These are phyloP conservation scores for Physocladia obscura DNA, from an alignment of 192 early-diverging fungal species.

Conservation along the genomic window DNA sequence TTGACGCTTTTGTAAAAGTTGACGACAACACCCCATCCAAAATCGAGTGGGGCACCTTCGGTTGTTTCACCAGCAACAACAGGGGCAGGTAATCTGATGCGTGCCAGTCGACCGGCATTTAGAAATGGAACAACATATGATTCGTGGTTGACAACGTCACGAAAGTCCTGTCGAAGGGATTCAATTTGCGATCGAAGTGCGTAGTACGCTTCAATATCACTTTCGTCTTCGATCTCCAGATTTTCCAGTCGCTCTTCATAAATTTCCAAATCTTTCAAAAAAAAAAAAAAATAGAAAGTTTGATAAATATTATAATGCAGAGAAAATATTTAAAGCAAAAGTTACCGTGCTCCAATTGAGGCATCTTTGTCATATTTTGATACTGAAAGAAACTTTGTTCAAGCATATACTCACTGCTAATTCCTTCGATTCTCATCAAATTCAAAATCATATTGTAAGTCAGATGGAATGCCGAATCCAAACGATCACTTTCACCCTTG, in stretches of 20 bases:
- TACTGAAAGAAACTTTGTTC: slow-evolving; percentile 90
- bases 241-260: slow-evolving; percentile 54
- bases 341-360: slow-evolving; percentile 65
- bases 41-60: slow-evolving; percentile 52
- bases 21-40: slow-evolving; percentile 91
- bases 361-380: slow-evolving; percentile 82
- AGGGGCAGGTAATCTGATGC: slow-evolving; percentile 33
- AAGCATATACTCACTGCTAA: slow-evolving; percentile 90
- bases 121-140: slow-evolving; percentile 77
- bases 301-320: background rate
- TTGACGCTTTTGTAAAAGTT: slow-evolving; percentile 64
- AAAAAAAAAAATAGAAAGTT: background rate
- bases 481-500: slow-evolving; percentile 61
- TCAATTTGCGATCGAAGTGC: slow-evolving; percentile 73
- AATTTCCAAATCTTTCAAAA: slow-evolving; percentile 58
- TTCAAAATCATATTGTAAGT: slow-evolving; percentile 98
- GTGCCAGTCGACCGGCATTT: slow-evolving; percentile 80
- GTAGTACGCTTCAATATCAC: slow-evolving; percentile 70
- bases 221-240: slow-evolving; percentile 70
- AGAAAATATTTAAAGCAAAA: slow-evolving; percentile 20
- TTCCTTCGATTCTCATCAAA: slow-evolving; percentile 89
- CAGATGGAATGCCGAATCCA: slow-evolving; percentile 93
- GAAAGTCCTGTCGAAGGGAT: slow-evolving; percentile 60
- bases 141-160: slow-evolving; percentile 81
- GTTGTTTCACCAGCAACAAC: slow-evolving; percentile 9